A percentile compares a stretch with the other conserved stretches of the same genome.
Conservation (phyloP, 2,329 filamentous ascomycete genomes). For the Cordyceps farinosa region DNA sequence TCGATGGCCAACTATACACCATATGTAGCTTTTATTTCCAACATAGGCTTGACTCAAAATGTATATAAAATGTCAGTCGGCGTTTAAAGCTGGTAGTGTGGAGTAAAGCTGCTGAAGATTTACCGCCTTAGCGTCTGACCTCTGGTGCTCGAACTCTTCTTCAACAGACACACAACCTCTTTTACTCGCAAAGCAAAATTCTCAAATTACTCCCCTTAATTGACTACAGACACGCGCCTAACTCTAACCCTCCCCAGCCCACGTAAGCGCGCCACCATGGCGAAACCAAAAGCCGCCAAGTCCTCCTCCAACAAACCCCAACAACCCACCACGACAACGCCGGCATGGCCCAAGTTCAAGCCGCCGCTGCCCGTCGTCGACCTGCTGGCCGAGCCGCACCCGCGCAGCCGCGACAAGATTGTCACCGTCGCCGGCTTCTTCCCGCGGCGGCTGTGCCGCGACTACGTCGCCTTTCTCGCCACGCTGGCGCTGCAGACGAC, state of each 20-base stretch:
- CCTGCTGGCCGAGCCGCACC: constrained; percentile 55
- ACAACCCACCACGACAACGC: constrained; percentile 19
- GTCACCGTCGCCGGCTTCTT: constrained; percentile 71
- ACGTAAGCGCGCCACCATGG: constrained; percentile 25
- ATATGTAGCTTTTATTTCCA: too few species aligned
- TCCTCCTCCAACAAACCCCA: constrained; percentile 20
- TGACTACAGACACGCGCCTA: background rate
- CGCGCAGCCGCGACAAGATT: constrained; percentile 54
- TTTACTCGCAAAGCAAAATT: too few species aligned
- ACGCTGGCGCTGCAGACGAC: constrained; percentile 72
- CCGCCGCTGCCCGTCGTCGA: constrained; percentile 64
- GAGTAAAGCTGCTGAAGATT: too few species aligned
- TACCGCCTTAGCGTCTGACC: too few species aligned
- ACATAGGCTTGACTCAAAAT: too few species aligned
- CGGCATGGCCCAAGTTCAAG: constrained; percentile 66
- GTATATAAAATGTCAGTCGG: too few species aligned
- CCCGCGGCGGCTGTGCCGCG: constrained; percentile 69
- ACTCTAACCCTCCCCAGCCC: background rate
- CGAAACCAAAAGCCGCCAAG: constrained; percentile 33
- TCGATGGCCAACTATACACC: too few species aligned
- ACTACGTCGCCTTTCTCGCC: constrained; percentile 69
- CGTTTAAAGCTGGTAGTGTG: too few species aligned
- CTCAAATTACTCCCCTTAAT: too few species aligned
- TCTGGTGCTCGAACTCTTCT: too few species aligned
- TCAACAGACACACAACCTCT: too few species aligned